A percentile compares a stretch with the other conserved stretches of the same genome.
These are phyloP conservation scores for Sungouiozyma intestinalis DNA, from an alignment of 805 yeast genomes.

Conservation along the genomic window DNA sequence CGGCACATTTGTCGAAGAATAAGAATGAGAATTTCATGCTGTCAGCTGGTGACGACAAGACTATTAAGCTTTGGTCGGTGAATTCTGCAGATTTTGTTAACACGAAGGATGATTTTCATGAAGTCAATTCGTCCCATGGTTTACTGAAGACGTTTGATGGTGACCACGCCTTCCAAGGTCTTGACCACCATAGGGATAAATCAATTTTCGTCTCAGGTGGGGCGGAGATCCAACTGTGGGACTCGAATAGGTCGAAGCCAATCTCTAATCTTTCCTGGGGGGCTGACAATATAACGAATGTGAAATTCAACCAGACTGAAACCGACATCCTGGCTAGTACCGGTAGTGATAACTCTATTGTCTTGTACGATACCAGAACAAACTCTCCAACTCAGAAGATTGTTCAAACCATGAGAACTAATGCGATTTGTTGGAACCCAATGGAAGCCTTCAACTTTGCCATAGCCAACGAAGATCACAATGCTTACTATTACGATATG, in stretches of 20 bases:
- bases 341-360: constrained; percentile 83
- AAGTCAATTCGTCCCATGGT: constrained; percentile 23
- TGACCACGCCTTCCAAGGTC: constrained; percentile 69
- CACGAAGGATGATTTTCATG: constrained; percentile 24
- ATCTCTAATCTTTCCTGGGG: constrained; percentile 85
- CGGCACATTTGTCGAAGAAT: constrained; percentile 24
- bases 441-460: constrained; percentile 95
- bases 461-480: constrained; percentile 89
- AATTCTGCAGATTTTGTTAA: constrained; percentile 38
- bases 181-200: constrained; percentile 77
- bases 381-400: constrained; percentile 88
- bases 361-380: constrained; percentile 83
- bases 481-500: constrained; percentile 93
- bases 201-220: constrained; percentile 86
- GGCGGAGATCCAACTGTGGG: constrained; percentile 86
- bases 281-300: constrained; percentile 77
- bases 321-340: constrained; percentile 82
- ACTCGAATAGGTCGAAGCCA: constrained; percentile 67
- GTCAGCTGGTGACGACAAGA: constrained; percentile 87
- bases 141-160: constrained; percentile 72
- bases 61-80: constrained; percentile 83
- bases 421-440: constrained; percentile 91
- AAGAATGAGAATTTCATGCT: constrained; percentile 39
- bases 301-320: constrained; percentile 82
- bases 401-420: constrained; percentile 71